A percentile compares a stretch with the other conserved stretches of the same genome.
phyloP scores from a whole-genome alignment of 495 filamentous ascomycete species.

The Penicillium angulare region DNA sequence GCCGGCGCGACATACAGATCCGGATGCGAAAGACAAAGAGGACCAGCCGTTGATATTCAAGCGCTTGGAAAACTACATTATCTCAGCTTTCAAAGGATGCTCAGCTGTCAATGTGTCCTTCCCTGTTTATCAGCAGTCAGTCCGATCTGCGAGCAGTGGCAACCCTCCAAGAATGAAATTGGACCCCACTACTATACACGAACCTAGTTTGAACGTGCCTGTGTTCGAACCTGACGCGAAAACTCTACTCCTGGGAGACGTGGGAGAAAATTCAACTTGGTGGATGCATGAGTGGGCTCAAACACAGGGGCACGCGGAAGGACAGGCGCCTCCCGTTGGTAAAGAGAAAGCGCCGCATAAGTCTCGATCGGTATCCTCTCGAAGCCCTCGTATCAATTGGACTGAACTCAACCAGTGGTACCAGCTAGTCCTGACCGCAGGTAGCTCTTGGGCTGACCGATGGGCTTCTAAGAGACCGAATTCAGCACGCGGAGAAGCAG shows the following conservation, averaged over 20 bases:
- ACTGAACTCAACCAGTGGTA: constrained; percentile 72
- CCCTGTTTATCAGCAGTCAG: constrained; percentile 26
- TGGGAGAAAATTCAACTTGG: constrained; percentile 83
- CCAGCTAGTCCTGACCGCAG: constrained; percentile 62
- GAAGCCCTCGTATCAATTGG: constrained; percentile 78
- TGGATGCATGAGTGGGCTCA: constrained; percentile 62
- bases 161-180: constrained; percentile 28
- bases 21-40: constrained; percentile 21
- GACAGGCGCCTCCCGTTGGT: constrained; percentile 16
- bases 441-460: constrained; percentile 55
- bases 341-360: constrained; percentile 26
- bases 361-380: constrained; percentile 51
- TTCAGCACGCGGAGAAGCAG: constrained; percentile 25
- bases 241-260: constrained; percentile 72
- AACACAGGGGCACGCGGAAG: constrained; percentile 21
- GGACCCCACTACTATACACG: constrained; percentile 16
- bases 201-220: constrained; percentile 17
- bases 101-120: constrained; percentile 76
- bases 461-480: constrained; percentile 43
- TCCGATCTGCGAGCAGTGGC: constrained; percentile 25
- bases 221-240: constrained; percentile 69
- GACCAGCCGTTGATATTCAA: constrained; percentile 54
- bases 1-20: constrained; percentile 12
- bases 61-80: constrained; percentile 73
- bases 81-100: constrained; percentile 63